Evolutionary conservation across 1,284 basidiomycete species (phyloP).

Genomic region (Cutaneotrichosporon cyanovorans): DNA sequence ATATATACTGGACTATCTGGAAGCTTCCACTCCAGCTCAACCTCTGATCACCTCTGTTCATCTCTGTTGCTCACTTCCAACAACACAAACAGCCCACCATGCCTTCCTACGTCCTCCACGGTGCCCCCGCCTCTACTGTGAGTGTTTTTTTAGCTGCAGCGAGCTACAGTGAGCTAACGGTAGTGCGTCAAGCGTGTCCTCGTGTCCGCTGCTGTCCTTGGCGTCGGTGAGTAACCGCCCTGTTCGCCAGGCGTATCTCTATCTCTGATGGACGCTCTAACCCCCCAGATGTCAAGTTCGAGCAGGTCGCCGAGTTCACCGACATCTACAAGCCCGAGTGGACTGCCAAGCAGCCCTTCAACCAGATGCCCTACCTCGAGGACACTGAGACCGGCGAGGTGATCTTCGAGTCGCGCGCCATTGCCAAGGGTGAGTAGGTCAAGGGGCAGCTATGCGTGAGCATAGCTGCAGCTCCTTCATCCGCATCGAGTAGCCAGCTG

Average conservation of each 20-base stretch:
- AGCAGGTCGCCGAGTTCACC: conserved; percentile 18
- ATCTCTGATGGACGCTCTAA: no score
- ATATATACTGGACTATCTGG: no score
- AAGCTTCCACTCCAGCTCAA: no score
- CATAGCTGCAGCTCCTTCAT: background rate
- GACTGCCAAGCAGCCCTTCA: conserved; percentile 55
- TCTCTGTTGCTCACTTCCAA: no score
- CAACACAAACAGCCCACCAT: no score
- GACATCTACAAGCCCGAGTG: conserved; percentile 52
- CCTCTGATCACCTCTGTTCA: no score
- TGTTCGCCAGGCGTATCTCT: no score
- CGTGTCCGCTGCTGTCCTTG: conserved; percentile 12
- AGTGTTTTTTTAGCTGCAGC: background rate
- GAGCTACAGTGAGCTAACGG: background rate
- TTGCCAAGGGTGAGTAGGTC: conserved; percentile 47
- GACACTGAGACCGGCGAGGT: conserved; percentile 29
- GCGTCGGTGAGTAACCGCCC: conserved; percentile 8
- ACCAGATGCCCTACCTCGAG: conserved; percentile 57
- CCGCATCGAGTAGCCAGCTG: background rate
- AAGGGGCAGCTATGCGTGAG: conserved; percentile 46
- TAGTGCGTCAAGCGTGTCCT: conserved; percentile 25
- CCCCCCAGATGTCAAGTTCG: conserved; percentile 26
- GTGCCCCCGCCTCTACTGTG: conserved; percentile 18
- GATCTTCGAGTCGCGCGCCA: conserved; percentile 54
- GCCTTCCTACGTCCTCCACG: conserved; percentile 18